Conservation (phyloP, 768 basidiomycete genomes). For the Rubroboletus pulcherrimus region DNA sequence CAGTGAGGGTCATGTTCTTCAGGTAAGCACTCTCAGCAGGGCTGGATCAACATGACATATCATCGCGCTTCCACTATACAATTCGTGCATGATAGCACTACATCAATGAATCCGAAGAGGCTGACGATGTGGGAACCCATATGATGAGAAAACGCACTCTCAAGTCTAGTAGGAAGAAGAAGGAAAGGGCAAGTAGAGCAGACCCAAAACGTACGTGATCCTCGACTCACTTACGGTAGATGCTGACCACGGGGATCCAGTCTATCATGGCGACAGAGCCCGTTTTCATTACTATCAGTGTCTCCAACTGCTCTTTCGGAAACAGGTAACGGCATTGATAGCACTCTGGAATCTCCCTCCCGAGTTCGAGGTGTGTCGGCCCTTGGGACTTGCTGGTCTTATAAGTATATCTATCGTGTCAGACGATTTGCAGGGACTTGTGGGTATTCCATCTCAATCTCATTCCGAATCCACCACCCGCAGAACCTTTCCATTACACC, state of each 20-base stretch:
- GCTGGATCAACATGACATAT: background rate
- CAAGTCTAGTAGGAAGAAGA: conserved; percentile 54
- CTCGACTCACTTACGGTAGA: background rate
- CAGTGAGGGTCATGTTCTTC: conserved; percentile 87
- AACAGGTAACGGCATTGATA: conserved; percentile 64
- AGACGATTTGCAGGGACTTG: conserved; percentile 76
- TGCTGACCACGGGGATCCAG: conserved; percentile 37
- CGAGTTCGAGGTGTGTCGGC: conserved; percentile 67
- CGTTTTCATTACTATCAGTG: conserved; percentile 81
- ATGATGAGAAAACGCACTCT: conserved; percentile 61
- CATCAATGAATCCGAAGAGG: conserved; percentile 72
- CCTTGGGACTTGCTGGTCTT: background rate
- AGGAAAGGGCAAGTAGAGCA: conserved; percentile 44
- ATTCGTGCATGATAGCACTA: conserved; percentile 54
- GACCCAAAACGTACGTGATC: conserved; percentile 54
- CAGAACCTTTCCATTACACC: conserved; percentile 55
- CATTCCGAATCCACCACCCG: conserved; percentile 53
- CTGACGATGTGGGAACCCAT: conserved; percentile 61
- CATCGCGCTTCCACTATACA: background rate
- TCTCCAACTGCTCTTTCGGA: conserved; percentile 74
- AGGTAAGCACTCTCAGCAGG: conserved; percentile 47
- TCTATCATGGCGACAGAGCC: conserved; percentile 79
- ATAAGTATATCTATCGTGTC: conserved; percentile 3
- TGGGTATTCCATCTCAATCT: conserved; percentile 74
- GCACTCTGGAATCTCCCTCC: conserved; percentile 66